Evolutionary conservation across 768 basidiomycete genomes (phyloP).

Genomic region (Termitomyces sp.): DNA sequence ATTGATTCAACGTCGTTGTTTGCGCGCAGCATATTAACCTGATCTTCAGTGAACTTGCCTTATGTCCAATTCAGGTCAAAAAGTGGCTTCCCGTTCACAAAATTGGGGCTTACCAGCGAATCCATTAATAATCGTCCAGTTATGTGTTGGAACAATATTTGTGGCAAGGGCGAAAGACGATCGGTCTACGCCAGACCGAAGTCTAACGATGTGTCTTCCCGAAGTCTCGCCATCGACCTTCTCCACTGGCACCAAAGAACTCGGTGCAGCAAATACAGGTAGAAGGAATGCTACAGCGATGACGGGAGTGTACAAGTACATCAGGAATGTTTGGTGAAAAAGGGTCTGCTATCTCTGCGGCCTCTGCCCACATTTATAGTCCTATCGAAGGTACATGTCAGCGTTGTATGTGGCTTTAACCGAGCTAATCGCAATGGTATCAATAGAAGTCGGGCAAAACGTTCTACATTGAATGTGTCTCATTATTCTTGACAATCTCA

Average conservation of each 20-base stretch:
- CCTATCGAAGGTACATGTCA: too few species aligned
- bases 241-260: not conserved
- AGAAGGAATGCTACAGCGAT: not conserved
- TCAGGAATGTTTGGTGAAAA: not conserved
- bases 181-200: slow-evolving; percentile 23
- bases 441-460: too few species aligned
- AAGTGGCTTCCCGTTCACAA: too few species aligned
- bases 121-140: slow-evolving; percentile 26
- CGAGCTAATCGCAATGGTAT: too few species aligned
- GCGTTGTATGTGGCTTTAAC: too few species aligned
- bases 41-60: slow-evolving; percentile 13
- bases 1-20: slow-evolving; percentile 18
- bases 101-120: slow-evolving; percentile 20
- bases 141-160: slow-evolving; percentile 8
- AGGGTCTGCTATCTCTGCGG: too few species aligned
- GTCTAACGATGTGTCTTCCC: slow-evolving; percentile 25
- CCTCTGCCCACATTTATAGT: too few species aligned
- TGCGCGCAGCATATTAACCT: slow-evolving; percentile 17
- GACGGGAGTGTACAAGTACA: not conserved
- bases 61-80: not conserved
- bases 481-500: too few species aligned
- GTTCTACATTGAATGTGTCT: too few species aligned
- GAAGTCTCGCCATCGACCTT: slow-evolving; percentile 15
- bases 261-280: not conserved
- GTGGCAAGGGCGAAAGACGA: slow-evolving; percentile 1